Evolutionary conservation across 2,329 filamentous ascomycete genomes (phyloP).

Genomic region (Pyrenochaeta sp.): DNA sequence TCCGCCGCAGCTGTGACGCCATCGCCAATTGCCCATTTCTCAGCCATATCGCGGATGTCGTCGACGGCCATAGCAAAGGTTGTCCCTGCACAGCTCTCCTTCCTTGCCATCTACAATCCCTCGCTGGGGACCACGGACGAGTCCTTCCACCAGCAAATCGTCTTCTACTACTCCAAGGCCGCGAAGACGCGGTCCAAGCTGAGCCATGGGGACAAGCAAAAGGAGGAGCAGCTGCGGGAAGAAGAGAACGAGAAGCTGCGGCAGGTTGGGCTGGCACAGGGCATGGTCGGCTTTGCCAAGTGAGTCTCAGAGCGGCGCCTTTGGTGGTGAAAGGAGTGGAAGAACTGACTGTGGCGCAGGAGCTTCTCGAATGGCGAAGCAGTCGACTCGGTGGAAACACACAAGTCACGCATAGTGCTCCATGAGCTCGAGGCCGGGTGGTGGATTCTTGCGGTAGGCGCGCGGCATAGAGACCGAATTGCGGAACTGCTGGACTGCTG

Average conservation of each 20-base stretch:
- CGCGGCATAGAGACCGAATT: neutral
- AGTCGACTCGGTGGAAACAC: conserved; percentile 88
- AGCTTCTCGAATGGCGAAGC: conserved; percentile 81
- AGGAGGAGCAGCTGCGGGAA: conserved; percentile 57
- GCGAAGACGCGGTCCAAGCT: conserved; percentile 41
- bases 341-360: conserved; percentile 51
- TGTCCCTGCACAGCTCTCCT: conserved; percentile 84
- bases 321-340: too few species aligned
- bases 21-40: conserved; percentile 2
- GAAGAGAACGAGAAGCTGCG: conserved; percentile 86
- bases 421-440: conserved; percentile 89
- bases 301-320: conserved; percentile 44
- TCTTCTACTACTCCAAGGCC: conserved; percentile 81
- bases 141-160: conserved; percentile 80
- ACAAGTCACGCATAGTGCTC: conserved; percentile 83
- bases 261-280: conserved; percentile 94
- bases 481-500: too few species aligned
- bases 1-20: conserved; percentile 7
- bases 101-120: conserved; percentile 95
- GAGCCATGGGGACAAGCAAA: conserved; percentile 36
- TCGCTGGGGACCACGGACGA: conserved; percentile 77
- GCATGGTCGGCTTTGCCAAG: conserved; percentile 88
- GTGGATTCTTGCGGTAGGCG: conserved; percentile 90
- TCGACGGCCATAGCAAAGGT: conserved; percentile 50
- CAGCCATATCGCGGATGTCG: conserved; percentile 29